Evolutionary conservation across 352 stramenopile genomes (phyloP), one percentile per base, ranked within the genome.

Genomic region (Globisporangium emineosum): DNA sequence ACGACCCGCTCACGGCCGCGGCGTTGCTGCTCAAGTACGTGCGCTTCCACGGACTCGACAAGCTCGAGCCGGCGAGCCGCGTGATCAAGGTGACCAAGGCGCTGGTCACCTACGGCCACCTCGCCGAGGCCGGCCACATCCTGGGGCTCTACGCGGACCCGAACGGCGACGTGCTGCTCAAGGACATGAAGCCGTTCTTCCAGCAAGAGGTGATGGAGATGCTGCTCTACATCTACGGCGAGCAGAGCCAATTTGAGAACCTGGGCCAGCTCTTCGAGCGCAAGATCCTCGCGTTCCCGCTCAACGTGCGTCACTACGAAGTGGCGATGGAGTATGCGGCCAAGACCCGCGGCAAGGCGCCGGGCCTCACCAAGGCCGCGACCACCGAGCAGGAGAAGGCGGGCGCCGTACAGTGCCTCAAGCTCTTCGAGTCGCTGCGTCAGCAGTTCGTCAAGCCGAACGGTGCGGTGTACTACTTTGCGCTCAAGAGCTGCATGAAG

Each of bases 391-490:
- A 75, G 0, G 68, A 66, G 21, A 40, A 57, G 7, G 55, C 65
- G 5, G 82, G 78, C 8, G 68, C 82, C 7, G 67, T 78, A 17
- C 62, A 82, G 40, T 81, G 73, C 53, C 68, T 94, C 57, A 80
- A 84, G 66, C 66, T 94, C 54, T 94, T 93, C 42, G 81, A 93
- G 70, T 66, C 76, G 57, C 72, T 94, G 37, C 82, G 83, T 27
- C 80, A 82, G 33, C 76, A 88, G 30, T 92, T 92, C 60, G 73
- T 94, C 60, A 83, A 88, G 23, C 86, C 86, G 9, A 92, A 86
- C 45, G 86, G 84, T 27, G 71, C 82, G 58, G 77, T 89, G 25
- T 94, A 93, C 66, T 61, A 86, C 62, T 53, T 88, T n/a, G 86
- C 83, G 12, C 71, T 94, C 21, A 79, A 83, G 64, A 87, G 72